Evolutionary conservation across 352 stramenopile genomes (phyloP), one percentile per base, ranked within the genome.

Genomic region (Phytophthora nicotianae): DNA sequence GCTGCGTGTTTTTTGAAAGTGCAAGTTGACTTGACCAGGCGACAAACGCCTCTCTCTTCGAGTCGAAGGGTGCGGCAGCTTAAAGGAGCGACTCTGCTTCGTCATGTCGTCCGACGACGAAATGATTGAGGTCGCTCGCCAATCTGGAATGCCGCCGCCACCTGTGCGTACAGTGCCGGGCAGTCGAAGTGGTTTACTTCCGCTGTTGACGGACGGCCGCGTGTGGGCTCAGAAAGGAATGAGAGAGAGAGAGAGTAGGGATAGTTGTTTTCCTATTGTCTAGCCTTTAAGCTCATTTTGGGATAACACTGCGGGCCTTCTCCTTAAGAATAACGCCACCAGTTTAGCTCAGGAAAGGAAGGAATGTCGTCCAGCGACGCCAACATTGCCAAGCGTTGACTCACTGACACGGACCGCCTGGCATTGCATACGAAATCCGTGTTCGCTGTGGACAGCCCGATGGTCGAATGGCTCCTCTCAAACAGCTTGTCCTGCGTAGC

Each of bases 1-100:
- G 16, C 9, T 24, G 35, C n/a, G 46, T 17, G 19, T 8, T 60
- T 60, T 70, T 65, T 20, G 17, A 51, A 70, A 65, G 55, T 70
- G 55, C 62, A 60, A 52, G 62, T 57, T 70, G 62, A 70, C 49
- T 48, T 60, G 62, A 70, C 48, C 5, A 7, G 48, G 54, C 24
- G 54, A 49, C 60, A 60, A 38, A n/a, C 32, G n/a, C n/a, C n/a
- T n/a, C n/a, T n/a, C n/a, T n/a, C n/a, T 4, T 5, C 8, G 27
- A 29, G 24, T 35, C 48, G 58, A 56, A 49, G 46, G 47, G 20
- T 23, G 20, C 16, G 10, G n/a, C 45, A 48, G 29, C 45, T 53
- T 58, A 69, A 58, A 65, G 62, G 40, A 56, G 48, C 47, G 49
- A 32, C 47, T 57, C 26, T 11, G 23, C 62, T 70, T 70, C 61